Conservation (phyloP, 2,329 filamentous ascomycete species). For the Fusarium sublunatum region DNA sequence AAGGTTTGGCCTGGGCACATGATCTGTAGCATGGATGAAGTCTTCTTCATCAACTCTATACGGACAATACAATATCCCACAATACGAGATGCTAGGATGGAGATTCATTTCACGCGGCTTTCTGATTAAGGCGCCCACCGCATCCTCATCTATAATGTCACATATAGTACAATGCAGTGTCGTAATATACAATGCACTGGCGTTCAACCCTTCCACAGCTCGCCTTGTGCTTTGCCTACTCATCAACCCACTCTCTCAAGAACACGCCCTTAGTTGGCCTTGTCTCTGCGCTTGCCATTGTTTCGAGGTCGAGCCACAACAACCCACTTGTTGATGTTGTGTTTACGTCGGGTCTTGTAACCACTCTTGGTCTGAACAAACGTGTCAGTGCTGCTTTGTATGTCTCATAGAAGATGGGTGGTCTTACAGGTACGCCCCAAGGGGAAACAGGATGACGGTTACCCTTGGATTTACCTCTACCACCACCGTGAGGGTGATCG, state of each 20-base stretch:
- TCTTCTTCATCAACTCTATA: neutral
- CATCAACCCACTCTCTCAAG: conserved; percentile 35
- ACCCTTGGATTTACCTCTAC: conserved; percentile 99
- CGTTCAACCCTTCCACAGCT: conserved; percentile 25
- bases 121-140: conserved; percentile 32
- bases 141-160: conserved; percentile 47
- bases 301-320: conserved; percentile 86
- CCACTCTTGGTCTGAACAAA: conserved; percentile 75
- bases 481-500: conserved; percentile 98
- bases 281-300: conserved; percentile 85
- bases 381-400: conserved; percentile 21
- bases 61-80: neutral
- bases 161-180: conserved; percentile 51
- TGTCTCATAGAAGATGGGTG: neutral
- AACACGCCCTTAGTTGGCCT: conserved; percentile 57
- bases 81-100: neutral
- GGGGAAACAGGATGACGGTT: conserved; percentile 94
- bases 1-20: neutral
- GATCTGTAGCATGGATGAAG: neutral
- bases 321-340: conserved; percentile 92
- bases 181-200: conserved; percentile 48
- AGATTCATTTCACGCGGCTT: conserved; percentile 16
- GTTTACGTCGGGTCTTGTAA: conserved; percentile 90
- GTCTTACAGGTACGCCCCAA: conserved; percentile 92
- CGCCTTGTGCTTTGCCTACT: conserved; percentile 28